These are phyloP conservation scores for Globisporangium ultimum DNA, from an alignment of 352 stramenopile genomes.

Conservation along the genomic window DNA sequence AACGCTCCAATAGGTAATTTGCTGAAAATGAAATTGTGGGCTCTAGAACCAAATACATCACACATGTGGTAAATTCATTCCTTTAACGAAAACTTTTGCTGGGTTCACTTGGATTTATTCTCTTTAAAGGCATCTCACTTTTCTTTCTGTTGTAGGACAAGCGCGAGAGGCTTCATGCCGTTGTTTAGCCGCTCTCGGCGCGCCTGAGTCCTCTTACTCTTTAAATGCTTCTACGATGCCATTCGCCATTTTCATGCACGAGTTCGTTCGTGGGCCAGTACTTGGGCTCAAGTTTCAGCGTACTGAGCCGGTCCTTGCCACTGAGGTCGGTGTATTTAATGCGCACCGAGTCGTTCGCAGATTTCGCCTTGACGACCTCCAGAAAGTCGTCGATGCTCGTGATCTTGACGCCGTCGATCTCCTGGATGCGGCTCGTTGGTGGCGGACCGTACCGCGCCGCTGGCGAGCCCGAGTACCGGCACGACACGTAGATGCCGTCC, in stretches of 20 bases:
- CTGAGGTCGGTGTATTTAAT: constrained; percentile 90
- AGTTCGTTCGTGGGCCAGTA: constrained; percentile 91
- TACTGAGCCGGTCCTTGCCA: constrained; percentile 83
- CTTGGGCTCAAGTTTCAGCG: constrained; percentile 86
- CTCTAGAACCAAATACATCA: too few relatives aligned
- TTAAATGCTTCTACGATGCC: constrained; percentile 57
- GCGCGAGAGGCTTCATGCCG: neutral
- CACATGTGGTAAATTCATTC: too few relatives aligned
- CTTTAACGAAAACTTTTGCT: too few relatives aligned
- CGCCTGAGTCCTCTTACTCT: neutral
- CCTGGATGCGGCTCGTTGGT: constrained; percentile 87
- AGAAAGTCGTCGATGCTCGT: constrained; percentile 89
- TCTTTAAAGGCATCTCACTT: neutral
- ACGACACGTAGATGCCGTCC: constrained; percentile 86
- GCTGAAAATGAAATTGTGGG: too few relatives aligned
- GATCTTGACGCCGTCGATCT: constrained; percentile 88
- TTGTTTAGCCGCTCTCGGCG: too few relatives aligned
- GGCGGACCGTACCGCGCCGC: constrained; percentile 86
- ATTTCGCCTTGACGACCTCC: constrained; percentile 60
- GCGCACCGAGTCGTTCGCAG: constrained; percentile 68
- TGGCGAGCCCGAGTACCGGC: constrained; percentile 84
- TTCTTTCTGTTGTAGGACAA: neutral
- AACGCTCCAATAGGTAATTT: too few relatives aligned
- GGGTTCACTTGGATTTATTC: too few relatives aligned
- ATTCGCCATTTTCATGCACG: constrained; percentile 71